Evolutionary conservation across 2,329 filamentous ascomycete genomes (phyloP).

Genomic region (Trichoderma simmonsii): DNA sequence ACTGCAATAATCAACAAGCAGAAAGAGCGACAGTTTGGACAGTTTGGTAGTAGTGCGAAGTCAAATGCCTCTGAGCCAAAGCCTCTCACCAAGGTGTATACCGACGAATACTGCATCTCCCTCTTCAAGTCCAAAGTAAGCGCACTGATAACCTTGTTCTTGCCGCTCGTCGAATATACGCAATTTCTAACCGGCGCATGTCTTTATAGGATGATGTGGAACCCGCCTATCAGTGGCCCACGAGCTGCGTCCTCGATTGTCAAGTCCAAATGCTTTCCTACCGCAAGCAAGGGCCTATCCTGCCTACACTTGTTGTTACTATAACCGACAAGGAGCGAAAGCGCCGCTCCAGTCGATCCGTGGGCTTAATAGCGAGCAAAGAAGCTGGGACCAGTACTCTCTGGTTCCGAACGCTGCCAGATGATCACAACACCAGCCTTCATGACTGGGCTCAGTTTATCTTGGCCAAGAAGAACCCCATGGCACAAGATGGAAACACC

Average conservation of each 20-base stretch:
- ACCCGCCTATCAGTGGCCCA: conserved; percentile 51
- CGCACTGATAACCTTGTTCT: conserved; percentile 16
- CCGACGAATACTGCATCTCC: conserved; percentile 48
- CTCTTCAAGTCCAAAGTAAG: conserved; percentile 56
- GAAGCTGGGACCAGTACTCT: conserved; percentile 49
- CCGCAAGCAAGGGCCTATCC: conserved; percentile 57
- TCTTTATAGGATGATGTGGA: conserved; percentile 47
- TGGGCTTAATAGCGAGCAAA: conserved; percentile 52
- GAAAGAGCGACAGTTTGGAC: conserved; percentile 37
- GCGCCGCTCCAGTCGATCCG: conserved; percentile 61
- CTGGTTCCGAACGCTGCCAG: conserved; percentile 54
- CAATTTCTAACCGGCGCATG: conserved; percentile 7
- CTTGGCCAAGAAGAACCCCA: conserved; percentile 42
- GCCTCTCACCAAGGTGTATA: conserved; percentile 31
- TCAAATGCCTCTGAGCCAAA: conserved; percentile 39
- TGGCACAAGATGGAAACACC: conserved; percentile 51
- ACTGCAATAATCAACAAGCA: conserved; percentile 22
- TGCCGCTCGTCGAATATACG: neutral
- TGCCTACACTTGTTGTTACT: conserved; percentile 58
- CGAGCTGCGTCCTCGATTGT: conserved; percentile 53
- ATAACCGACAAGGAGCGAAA: conserved; percentile 61
- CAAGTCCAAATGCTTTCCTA: conserved; percentile 58
- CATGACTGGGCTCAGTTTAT: conserved; percentile 60
- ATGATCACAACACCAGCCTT: conserved; percentile 51
- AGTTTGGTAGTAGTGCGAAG: conserved; percentile 38